These are phyloP conservation scores for Climacium dendroides DNA, from an alignment of 225 moss, liverwort and hornwort genomes.

Conservation along the genomic window DNA sequence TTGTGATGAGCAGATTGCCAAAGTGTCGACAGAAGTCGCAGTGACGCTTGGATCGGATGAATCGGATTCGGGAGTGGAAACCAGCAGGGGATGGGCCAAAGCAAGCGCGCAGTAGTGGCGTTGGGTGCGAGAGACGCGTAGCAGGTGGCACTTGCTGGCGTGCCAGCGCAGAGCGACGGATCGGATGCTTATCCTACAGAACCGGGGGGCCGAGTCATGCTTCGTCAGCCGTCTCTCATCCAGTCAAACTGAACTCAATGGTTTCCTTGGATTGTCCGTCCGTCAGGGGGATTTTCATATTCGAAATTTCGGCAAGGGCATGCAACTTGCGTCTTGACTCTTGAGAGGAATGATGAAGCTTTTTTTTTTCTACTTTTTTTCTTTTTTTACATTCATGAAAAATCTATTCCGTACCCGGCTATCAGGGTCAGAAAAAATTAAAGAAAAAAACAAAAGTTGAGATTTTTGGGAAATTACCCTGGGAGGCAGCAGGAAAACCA, in stretches of 20 bases:
- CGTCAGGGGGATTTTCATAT: background rate
- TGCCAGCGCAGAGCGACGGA: background rate
- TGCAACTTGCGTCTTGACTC: background rate
- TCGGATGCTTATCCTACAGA: background rate
- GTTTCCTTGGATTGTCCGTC: background rate
- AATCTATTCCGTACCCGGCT: background rate
- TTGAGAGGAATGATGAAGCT: background rate
- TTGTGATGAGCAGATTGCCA: background rate
- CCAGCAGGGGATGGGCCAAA: background rate
- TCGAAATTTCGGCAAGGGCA: background rate
- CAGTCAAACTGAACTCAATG: background rate
- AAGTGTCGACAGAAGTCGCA: background rate
- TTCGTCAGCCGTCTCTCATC: background rate
- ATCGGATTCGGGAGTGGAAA: no score
- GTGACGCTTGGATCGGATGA: background rate
- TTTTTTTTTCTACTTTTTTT: background rate
- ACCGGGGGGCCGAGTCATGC: background rate
- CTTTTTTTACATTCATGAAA: no score
- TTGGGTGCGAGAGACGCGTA: background rate
- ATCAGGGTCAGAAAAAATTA: background rate
- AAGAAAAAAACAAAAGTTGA: background rate
- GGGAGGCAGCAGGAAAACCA: accelerated
- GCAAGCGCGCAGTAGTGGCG: background rate
- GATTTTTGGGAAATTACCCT: background rate
- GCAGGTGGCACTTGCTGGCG: background rate